phyloP scores from a whole-genome alignment of 345 rosid genomes.

The Arabis alpina region DNA sequence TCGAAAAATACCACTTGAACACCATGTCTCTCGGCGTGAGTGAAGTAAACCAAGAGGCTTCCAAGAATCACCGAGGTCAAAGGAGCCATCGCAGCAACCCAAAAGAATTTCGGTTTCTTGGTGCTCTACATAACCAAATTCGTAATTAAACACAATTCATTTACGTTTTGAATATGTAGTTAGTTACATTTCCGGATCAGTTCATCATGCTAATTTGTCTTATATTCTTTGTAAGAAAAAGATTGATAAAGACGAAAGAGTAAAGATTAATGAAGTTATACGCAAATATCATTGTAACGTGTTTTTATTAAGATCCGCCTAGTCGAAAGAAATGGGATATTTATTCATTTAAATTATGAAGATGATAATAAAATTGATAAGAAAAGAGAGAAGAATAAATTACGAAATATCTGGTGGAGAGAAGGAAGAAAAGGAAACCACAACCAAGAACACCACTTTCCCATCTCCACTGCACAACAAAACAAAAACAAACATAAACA shows the following conservation, averaged over 20 bases:
- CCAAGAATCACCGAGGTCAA: conserved; percentile 83
- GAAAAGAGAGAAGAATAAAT: background rate
- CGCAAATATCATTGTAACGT: conserved; percentile 26
- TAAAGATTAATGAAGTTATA: background rate
- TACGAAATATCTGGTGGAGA: conserved; percentile 74
- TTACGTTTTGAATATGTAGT: background rate
- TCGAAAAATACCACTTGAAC: conserved; percentile 73
- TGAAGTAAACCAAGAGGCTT: conserved; percentile 78
- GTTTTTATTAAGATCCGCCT: background rate
- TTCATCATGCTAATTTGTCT: background rate
- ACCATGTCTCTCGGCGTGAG: conserved; percentile 94
- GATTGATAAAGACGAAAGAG: conserved; percentile 19
- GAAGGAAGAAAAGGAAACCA: conserved; percentile 85
- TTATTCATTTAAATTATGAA: background rate
- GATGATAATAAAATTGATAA: background rate
- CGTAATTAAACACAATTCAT: background rate
- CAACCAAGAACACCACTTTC: conserved; percentile 84
- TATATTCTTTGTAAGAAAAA: conserved; percentile 13
- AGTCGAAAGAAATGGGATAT: background rate
- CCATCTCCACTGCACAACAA: conserved; percentile 91
- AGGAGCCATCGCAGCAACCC: conserved; percentile 95
- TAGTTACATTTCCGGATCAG: background rate
- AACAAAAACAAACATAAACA: conserved; percentile 10
- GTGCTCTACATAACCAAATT: conserved; percentile 59
- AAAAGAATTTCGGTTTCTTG: conserved; percentile 69